Conservation (phyloP, 192 early-diverging fungal genomes). For the Linnemannia elongata region DNA sequence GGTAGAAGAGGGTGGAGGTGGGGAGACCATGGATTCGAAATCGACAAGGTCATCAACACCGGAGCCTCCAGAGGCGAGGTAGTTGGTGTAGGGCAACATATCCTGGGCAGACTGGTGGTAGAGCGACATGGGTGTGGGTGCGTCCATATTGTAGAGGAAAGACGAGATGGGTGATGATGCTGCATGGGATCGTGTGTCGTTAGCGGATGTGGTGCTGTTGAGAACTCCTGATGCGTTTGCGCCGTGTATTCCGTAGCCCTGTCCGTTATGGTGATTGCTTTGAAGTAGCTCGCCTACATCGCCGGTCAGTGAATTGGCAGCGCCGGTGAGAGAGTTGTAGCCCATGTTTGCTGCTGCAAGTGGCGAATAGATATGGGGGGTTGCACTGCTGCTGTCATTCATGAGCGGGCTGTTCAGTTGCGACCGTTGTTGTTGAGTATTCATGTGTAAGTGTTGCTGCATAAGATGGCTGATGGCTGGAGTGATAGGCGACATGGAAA, state of each 20-base stretch:
- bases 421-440: not conserved
- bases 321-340: not conserved
- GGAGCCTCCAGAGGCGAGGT: not conserved
- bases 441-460: constrained; percentile 22
- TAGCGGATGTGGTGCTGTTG: not conserved
- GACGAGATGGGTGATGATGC: constrained; percentile 19
- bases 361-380: not conserved
- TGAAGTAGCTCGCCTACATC: not conserved
- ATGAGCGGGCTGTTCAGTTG: not conserved
- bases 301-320: not conserved
- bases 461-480: not conserved
- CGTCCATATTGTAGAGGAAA: constrained; percentile 19
- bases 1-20: not conserved
- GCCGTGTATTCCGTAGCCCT: not conserved
- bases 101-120: not conserved
- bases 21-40: constrained; percentile 9
- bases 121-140: not conserved
- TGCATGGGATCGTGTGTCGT: not conserved
- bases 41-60: constrained; percentile 3
- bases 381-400: not conserved
- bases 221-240: not conserved
- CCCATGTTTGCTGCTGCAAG: not conserved
- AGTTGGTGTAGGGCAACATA: constrained; percentile 10
- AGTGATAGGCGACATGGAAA: not conserved
- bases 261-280: not conserved